Percentiles rank a stretch among this genome's conserved stretches.
Conservation (phyloP, 768 basidiomycete genomes). For the Flagelloscypha sp. region DNA sequence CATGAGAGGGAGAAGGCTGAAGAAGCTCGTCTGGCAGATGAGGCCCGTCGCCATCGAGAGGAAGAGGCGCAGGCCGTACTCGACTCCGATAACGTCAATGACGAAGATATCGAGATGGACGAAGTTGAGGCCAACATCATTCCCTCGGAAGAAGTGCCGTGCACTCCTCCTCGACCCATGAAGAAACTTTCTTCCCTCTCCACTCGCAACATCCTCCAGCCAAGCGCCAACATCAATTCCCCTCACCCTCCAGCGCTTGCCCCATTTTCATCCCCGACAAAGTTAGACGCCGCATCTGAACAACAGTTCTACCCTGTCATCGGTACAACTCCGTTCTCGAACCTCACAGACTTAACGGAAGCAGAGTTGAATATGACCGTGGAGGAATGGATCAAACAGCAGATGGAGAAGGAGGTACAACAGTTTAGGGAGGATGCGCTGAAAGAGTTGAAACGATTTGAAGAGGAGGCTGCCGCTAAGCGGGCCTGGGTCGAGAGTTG, state of each 20-base stretch:
- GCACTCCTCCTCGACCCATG: conserved; percentile 8
- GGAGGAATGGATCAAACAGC: conserved; percentile 75
- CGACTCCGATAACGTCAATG: not conserved
- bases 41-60: conserved; percentile 5
- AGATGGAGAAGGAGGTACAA: conserved; percentile 62
- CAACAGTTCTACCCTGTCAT: conserved; percentile 28
- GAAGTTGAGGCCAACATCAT: conserved; percentile 13
- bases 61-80: conserved; percentile 18
- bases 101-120: conserved; percentile 16
- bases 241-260: conserved; percentile 9
- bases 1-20: not conserved
- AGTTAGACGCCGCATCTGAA: conserved; percentile 1
- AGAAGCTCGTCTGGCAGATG: not conserved
- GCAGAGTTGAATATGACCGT: conserved; percentile 72
- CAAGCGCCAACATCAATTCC: conserved; percentile 6
- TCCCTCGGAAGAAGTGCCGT: not conserved
- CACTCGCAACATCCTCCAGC: not conserved
- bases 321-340: conserved; percentile 37
- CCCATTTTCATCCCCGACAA: conserved; percentile 11
- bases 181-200: conserved; percentile 9
- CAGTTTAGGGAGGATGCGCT: conserved; percentile 46
- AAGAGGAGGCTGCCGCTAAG: conserved; percentile 32
- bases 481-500: too few species aligned
- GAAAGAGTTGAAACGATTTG: conserved; percentile 40
- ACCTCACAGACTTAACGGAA: conserved; percentile 41